Evolutionary conservation across 1,139 yeast genomes (phyloP).

Genomic region (Suhomyces chickasaworum): DNA sequence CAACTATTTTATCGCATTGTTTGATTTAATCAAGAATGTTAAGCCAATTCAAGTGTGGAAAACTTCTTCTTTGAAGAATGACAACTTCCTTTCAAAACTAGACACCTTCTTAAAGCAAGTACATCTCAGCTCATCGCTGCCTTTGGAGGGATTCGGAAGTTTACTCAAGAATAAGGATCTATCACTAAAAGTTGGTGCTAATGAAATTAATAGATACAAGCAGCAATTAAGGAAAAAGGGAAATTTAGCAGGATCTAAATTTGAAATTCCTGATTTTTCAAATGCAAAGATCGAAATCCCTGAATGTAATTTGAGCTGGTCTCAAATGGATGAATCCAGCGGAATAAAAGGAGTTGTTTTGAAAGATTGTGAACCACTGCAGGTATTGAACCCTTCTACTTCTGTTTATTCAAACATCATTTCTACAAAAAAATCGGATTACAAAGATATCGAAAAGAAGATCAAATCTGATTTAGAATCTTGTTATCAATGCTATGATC

Average conservation of each 20-base stretch:
- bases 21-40: constrained; percentile 37
- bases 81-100: constrained; percentile 27
- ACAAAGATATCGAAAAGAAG: constrained; percentile 35
- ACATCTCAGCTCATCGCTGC: constrained; percentile 13
- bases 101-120: constrained; percentile 34
- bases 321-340: neutral
- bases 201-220: neutral
- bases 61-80: constrained; percentile 35
- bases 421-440: constrained; percentile 29
- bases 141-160: constrained; percentile 5
- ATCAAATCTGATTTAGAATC: constrained; percentile 36
- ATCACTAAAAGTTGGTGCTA: constrained; percentile 3
- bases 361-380: neutral
- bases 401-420: constrained; percentile 30
- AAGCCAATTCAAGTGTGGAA: constrained; percentile 48
- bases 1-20: constrained; percentile 43
- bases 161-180: constrained; percentile 15
- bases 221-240: neutral
- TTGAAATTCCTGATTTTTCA: constrained; percentile 7
- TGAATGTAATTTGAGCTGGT: constrained; percentile 3
- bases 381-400: constrained; percentile 11
- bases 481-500: constrained; percentile 33
- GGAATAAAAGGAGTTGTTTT: neutral
- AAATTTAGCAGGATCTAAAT: constrained; percentile 7
- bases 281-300: constrained; percentile 9